Evolutionary conservation across 768 basidiomycete species (phyloP).

Genomic region (Suillus decipiens): DNA sequence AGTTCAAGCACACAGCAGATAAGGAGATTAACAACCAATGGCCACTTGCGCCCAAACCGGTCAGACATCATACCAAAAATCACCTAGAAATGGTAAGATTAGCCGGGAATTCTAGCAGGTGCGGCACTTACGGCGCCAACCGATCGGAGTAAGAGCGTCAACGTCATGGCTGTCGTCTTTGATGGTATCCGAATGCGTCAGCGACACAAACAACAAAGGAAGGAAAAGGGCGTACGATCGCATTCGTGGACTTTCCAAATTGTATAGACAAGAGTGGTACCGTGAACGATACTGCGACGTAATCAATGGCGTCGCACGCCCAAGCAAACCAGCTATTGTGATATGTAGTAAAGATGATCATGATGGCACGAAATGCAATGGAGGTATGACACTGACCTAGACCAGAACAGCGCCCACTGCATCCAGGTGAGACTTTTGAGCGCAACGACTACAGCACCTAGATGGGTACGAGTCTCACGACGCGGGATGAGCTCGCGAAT

Average conservation of each 20-base stretch:
- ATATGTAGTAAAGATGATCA: neutral
- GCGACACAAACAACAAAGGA: neutral
- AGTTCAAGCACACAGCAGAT: conserved; percentile 74
- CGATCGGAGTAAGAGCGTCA: conserved; percentile 88
- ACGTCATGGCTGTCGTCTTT: conserved; percentile 80
- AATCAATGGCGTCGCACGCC: conserved; percentile 86
- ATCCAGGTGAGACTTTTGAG: conserved; percentile 48
- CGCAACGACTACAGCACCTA: conserved; percentile 46
- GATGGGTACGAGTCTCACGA: conserved; percentile 40
- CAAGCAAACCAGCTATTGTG: conserved; percentile 73
- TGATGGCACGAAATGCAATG: neutral
- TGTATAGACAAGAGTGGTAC: conserved; percentile 48
- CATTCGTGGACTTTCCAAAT: conserved; percentile 44
- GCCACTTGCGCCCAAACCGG: conserved; percentile 93
- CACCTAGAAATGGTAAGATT: conserved; percentile 33
- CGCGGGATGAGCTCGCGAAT: conserved; percentile 50
- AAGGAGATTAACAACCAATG: conserved; percentile 74
- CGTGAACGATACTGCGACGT: conserved; percentile 76
- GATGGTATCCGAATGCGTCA: neutral
- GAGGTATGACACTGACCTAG: conserved; percentile 42
- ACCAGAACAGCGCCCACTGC: conserved; percentile 61
- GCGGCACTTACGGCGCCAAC: conserved; percentile 57
- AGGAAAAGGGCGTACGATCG: conserved; percentile 41
- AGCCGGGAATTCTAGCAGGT: neutral
- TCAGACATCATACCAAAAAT: conserved; percentile 85